Base-by-base conservation (phyloP, 1,284 basidiomycete species). In the Fomes fomentarius region DNA sequence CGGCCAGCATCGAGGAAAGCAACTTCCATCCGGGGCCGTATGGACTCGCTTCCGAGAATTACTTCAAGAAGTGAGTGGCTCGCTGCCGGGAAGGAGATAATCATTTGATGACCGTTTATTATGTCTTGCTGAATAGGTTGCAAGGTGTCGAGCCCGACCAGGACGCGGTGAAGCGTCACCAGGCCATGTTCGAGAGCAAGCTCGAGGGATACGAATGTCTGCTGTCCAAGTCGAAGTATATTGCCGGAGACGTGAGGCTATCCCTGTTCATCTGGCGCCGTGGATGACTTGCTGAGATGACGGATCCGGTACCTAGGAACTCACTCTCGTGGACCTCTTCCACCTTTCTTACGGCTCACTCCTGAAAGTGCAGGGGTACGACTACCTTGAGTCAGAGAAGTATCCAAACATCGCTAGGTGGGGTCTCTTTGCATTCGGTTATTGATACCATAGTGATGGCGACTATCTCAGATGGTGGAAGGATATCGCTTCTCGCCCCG, bases 281-380 rank as follows among this genome's bases (percentile, higher is more conserved):
- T 19, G 2, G 12, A 14, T 21, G 31, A 21, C 24, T 9, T 22
- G n/a, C 21, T 9, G 12, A 15, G 25, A 14, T 44, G 21, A 33
- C 26, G 26, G 21, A 11, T 25, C 15, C 42, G 28, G 28, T 30
- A 34, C 24, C 8, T 42, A 80, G 77, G 65, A 67, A 25, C 3
- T 78, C 50, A 82, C 80, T 3, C 65, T 84, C 8, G 81, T 76
- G 8, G 83, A 85, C 65, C 69, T 85, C 8, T 76, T 75, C 66
- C 82, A 84, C 64, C 63, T 84, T 22, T 74, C 83, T 0, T 76
- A 76, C 51, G 81, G 75, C 2, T n/a, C 59, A 2, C 54, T 66
- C 22, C 52, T 71, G 26, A 54, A 49, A 12, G 50, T 61, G 10
- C 49, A 62, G 26, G 58, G 58, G 31, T 59, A 65, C 38, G 54